Evolutionary conservation across 163 green algal species (phyloP).

Genomic region (Scenedesmus sp.): DNA sequence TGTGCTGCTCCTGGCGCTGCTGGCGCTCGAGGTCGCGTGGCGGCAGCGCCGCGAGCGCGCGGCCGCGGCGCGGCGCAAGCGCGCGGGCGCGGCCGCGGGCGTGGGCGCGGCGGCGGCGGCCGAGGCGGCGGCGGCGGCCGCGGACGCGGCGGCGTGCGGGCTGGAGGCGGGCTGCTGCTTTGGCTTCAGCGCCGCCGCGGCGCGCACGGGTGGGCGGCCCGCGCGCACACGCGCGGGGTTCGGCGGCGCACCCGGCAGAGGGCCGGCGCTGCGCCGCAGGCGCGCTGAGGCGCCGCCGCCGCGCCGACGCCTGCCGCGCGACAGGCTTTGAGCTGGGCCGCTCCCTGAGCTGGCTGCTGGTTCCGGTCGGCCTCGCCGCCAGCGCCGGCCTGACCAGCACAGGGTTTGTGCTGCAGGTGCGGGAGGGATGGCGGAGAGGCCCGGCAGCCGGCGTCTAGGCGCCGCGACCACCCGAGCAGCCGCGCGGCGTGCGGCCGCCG

Average conservation of each 20-base stretch:
- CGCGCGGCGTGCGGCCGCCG: no score
- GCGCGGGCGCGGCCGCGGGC: background rate
- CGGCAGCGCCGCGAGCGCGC: constrained; percentile 1
- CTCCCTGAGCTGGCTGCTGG: constrained; percentile 46
- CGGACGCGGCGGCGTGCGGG: constrained; percentile 33
- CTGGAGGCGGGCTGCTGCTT: constrained; percentile 62
- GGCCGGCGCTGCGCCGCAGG: no score
- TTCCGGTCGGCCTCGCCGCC: constrained; percentile 53
- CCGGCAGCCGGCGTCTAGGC: background rate
- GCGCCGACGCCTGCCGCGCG: no score
- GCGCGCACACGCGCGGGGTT: no score
- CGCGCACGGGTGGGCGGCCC: constrained; percentile 51
- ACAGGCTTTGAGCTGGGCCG: constrained; percentile 57
- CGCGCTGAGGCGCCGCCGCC: no score
- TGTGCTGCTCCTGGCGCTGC: constrained; percentile 42
- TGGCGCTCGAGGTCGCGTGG: constrained; percentile 1
- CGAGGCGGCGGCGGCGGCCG: constrained; percentile 27
- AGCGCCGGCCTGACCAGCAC: constrained; percentile 59
- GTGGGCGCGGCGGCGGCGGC: background rate
- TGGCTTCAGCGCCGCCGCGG: constrained; percentile 57
- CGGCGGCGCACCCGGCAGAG: no score
- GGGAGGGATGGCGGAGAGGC: background rate
- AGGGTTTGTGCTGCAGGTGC: constrained; percentile 67
- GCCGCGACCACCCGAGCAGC: no score
- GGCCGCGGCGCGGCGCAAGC: background rate